These are phyloP conservation scores for Fusarium tupiense DNA, from an alignment of 2,329 filamentous ascomycete genomes.

Conservation along the genomic window DNA sequence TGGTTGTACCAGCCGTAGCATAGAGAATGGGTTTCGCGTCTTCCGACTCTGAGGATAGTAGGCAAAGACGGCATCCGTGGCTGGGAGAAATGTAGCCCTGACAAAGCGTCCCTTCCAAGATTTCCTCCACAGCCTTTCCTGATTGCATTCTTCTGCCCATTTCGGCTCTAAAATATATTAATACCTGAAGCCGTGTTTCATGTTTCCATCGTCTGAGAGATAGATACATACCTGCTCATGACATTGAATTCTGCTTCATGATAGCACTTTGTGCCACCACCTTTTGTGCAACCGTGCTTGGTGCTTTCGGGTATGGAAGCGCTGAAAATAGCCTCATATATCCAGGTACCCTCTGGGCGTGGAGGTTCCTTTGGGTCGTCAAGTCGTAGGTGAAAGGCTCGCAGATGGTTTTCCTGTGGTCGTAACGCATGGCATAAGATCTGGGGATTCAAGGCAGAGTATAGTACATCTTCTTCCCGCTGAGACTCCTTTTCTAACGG, in stretches of 20 bases:
- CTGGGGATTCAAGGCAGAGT: not conserved
- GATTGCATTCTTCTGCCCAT: too few relatives aligned
- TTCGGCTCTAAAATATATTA: accelerated
- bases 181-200: accelerated
- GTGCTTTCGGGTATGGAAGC: too few relatives aligned
- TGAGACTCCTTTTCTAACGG: not conserved
- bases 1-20: accelerated
- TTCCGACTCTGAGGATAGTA: not conserved
- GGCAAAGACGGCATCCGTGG: not conserved
- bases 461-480: accelerated
- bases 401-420: accelerated
- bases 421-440: too few relatives aligned
- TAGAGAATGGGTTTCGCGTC: not conserved
- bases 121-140: accelerated
- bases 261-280: too few relatives aligned
- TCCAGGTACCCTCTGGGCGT: too few relatives aligned
- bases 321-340: too few relatives aligned
- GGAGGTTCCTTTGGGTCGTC: too few relatives aligned
- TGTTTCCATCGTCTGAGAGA: accelerated
- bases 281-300: accelerated
- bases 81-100: not conserved
- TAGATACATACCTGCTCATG: too few relatives aligned
- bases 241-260: too few relatives aligned
- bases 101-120: not conserved
- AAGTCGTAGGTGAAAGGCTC: too few relatives aligned